Evolutionary conservation across 495 filamentous ascomycete genomes (phyloP), one percentile per base, ranked within the genome.

Genomic region (Arthonia radiata): DNA sequence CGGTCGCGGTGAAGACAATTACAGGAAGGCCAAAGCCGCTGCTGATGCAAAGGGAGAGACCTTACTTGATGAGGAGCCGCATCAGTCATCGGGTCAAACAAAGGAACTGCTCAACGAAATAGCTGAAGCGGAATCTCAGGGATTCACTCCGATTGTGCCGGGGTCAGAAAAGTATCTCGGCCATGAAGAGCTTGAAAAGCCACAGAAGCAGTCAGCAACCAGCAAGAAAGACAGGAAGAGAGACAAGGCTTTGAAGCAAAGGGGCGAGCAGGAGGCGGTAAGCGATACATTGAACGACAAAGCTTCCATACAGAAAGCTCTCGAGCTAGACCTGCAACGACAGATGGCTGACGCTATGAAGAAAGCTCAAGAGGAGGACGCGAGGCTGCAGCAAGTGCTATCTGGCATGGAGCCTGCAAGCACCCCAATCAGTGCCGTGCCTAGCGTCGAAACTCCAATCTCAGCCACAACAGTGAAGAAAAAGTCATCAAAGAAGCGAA

Each of bases 1-100:
- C 12, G 72, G 71, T 9, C 71, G 86, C 21, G 86, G 89, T 3
- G n/a, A 40, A 39, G 75, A 78, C 22, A 64, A 64, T 10, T 90
- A 75, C 37, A 62, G 61, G 18, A 56, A 54, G 13, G 73, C 71
- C 2, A 76, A 75, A 46, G 56, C 57, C 17, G 50, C 62, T 40
- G 69, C 73, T 2, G 66, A 79, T 35, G 57, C 65, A 34, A 54
- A 61, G 22, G 76, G 80, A 8, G 54, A 54, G 27, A 50, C 62
- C 3, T 76, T 91, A 33, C 52, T 33, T 32, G 46, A 29, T 44
- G 59, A 30, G 44, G 53, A 32, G 18, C 21, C 36, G 14, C 36
- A 53, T 4, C 51, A 59, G 30, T 43, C 51, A 4, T 47, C 47
- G n/a, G 50, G 31, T 61, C 11, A 59, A 64, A 22, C 11, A 22